Conservation (phyloP, 208 protist genomes). For the Trypanosoma rangeli region DNA sequence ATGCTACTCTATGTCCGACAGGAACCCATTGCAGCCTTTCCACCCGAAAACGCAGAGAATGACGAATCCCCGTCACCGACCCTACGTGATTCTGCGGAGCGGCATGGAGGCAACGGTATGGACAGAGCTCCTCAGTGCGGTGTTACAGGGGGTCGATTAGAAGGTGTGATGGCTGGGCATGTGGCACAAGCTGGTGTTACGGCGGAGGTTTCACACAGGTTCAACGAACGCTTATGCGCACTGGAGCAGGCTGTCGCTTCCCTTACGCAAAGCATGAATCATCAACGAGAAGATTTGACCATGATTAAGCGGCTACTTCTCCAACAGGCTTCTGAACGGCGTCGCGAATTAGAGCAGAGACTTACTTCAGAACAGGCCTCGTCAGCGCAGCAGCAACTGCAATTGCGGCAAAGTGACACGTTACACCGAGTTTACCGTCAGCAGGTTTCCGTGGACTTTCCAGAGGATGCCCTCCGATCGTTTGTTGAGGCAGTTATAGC, state of each 20-base stretch:
- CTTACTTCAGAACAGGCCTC: constrained; percentile 1
- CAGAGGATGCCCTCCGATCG: constrained; percentile 62
- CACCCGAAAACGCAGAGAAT: constrained; percentile 27
- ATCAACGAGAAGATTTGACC: constrained; percentile 84
- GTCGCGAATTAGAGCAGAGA: constrained; percentile 52
- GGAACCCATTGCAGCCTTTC: constrained; percentile 16
- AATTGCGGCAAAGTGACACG: not conserved
- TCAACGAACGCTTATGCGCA: constrained; percentile 50
- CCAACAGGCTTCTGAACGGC: constrained; percentile 65
- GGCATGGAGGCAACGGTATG: constrained; percentile 5
- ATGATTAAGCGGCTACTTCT: constrained; percentile 86
- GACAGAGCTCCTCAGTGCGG: not conserved
- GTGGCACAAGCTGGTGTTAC: not conserved
- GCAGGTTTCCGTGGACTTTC: constrained; percentile 75
- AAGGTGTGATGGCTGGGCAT: not conserved
- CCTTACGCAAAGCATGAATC: constrained; percentile 70
- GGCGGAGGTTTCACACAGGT: constrained; percentile 16
- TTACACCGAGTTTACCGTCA: constrained; percentile 44
- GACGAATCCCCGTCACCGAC: constrained; percentile 9
- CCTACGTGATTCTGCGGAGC: not conserved
- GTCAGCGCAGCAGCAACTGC: constrained; percentile 15
- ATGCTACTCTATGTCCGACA: constrained; percentile 68
- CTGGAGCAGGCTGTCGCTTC: constrained; percentile 77
- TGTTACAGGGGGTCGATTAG: not conserved
- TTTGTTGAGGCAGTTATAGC: constrained; percentile 74